Conservation (phyloP, 2,329 filamentous ascomycete species). For the Penicillium sp. region DNA sequence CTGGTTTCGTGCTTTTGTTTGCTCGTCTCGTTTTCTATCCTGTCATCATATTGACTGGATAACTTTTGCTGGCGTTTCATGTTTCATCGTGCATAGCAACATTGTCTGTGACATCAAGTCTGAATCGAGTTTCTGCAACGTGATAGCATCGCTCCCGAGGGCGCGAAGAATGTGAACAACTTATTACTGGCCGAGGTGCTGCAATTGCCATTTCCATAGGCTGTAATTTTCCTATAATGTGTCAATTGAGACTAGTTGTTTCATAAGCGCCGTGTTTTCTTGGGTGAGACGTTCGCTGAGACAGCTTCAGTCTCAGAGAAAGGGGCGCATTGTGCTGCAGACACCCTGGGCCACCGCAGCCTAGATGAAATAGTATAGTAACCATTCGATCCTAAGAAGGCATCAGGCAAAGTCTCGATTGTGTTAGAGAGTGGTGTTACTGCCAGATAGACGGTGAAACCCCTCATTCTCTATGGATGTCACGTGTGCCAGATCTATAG, state of each 20-base stretch:
- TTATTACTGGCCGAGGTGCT: conserved; percentile 19
- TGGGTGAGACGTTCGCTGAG: conserved; percentile 31
- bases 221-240: conserved; percentile 25
- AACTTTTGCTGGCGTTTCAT: conserved; percentile 22
- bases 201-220: conserved; percentile 16
- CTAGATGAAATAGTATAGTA: neutral
- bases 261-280: conserved; percentile 32
- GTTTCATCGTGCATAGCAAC: conserved; percentile 23
- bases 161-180: conserved; percentile 19
- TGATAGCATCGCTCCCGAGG: conserved; percentile 11
- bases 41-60: conserved; percentile 11
- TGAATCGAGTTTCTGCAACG: conserved; percentile 26
- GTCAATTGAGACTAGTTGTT: conserved; percentile 25
- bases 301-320: conserved; percentile 20
- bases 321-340: conserved; percentile 8
- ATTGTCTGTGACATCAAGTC: conserved; percentile 26
- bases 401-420: neutral
- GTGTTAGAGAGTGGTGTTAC: conserved; percentile 4
- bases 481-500: conserved; percentile 12
- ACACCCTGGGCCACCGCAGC: conserved; percentile 6
- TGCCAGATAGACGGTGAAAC: conserved; percentile 11
- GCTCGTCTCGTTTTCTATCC: conserved; percentile 18
- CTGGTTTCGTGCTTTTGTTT: conserved; percentile 11
- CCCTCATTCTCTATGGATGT: conserved; percentile 13
- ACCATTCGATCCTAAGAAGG: conserved; percentile 5